These are phyloP conservation scores for Imleria badia DNA, from an alignment of 768 basidiomycete genomes.

Conservation along the genomic window DNA sequence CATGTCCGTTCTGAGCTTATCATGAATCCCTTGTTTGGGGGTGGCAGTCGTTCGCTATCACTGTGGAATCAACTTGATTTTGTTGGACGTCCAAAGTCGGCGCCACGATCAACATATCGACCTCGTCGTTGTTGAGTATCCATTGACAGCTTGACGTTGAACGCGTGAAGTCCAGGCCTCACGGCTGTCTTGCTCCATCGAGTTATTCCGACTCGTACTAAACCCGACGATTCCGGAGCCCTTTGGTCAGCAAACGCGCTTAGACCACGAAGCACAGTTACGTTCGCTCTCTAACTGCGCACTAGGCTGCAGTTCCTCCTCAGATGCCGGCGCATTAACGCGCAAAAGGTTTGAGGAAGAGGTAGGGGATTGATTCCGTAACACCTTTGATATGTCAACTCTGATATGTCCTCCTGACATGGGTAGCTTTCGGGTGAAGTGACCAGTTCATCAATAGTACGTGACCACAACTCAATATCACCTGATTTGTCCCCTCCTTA, in stretches of 20 bases:
- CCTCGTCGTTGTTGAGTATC: neutral
- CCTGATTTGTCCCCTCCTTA: slow-evolving; percentile 8
- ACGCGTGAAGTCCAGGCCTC: neutral
- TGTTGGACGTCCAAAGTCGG: neutral
- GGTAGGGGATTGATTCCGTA: slow-evolving; percentile 15
- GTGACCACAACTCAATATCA: slow-evolving; percentile 21
- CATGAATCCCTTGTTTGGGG: neutral
- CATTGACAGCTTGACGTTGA: neutral
- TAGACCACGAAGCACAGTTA: slow-evolving; percentile 1
- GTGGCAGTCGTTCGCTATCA: neutral
- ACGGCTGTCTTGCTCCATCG: neutral
- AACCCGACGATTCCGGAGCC: neutral
- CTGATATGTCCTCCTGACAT: slow-evolving; percentile 14
- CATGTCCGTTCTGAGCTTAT: slow-evolving; percentile 9
- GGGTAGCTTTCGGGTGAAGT: slow-evolving; percentile 5
- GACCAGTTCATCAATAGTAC: slow-evolving; percentile 5
- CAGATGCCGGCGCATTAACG: neutral
- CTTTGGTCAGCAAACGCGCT: slow-evolving; percentile 3
- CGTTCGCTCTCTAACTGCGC: slow-evolving; percentile 18
- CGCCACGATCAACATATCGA: neutral
- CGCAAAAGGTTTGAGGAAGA: neutral
- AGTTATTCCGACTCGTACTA: neutral
- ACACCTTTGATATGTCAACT: slow-evolving; percentile 16
- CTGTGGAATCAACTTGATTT: neutral
- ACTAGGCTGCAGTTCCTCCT: neutral